Conservation (phyloP, 306 rosid species). For the Malus domestica region ASM211411v1 NC_041797.1:12495501-12496000, state of each 20-base stretch:
- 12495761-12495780: background rate
- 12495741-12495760: background rate
- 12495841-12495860: slow-evolving; percentile 10
- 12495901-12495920: background rate
- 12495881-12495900: background rate
- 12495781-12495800: background rate
- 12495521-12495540: too few relatives aligned
- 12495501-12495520: too few relatives aligned
- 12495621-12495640: too few relatives aligned
- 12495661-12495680: too few relatives aligned
- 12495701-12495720: too few relatives aligned
- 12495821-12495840: background rate
- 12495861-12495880: background rate
- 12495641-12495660: too few relatives aligned
- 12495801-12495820: background rate
- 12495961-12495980: slow-evolving; percentile 58
- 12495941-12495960: slow-evolving; percentile 44
- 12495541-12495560: too few relatives aligned
- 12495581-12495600: too few relatives aligned
- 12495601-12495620: too few relatives aligned
- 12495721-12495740: too few relatives aligned
- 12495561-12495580: too few relatives aligned
- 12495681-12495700: too few relatives aligned
- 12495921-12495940: background rate
- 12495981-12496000: slow-evolving; percentile 50